Percentiles rank a stretch among this genome's conserved stretches.
These are phyloP conservation scores for Fallopia convolvulus DNA, from an alignment of 148 eudicot genomes.

Conservation along the genomic window DNA sequence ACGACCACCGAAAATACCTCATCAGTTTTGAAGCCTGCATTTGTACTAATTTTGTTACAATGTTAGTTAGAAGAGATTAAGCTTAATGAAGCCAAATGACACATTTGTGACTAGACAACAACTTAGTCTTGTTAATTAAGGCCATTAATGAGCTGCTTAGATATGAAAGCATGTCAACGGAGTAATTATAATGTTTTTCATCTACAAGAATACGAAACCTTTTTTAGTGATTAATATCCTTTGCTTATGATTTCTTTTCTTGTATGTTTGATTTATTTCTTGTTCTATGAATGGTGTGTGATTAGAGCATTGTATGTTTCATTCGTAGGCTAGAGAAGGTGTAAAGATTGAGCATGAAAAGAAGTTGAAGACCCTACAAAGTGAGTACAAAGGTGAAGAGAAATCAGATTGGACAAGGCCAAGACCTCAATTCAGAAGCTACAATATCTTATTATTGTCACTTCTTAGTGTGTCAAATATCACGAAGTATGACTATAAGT, in stretches of 20 bases:
- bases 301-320: not conserved
- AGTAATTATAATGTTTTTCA: not conserved
- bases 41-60: not conserved
- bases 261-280: not conserved
- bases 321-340: constrained; percentile 78
- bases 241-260: not conserved
- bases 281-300: not conserved
- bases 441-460: constrained; percentile 79
- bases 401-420: constrained; percentile 82
- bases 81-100: not conserved
- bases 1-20: too few relatives aligned
- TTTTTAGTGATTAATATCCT: not conserved
- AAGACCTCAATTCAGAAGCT: constrained; percentile 67
- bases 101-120: not conserved
- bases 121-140: not conserved
- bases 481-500: not conserved
- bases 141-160: not conserved
- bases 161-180: not conserved
- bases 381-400: constrained; percentile 76
- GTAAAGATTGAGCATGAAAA: constrained; percentile 89
- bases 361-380: constrained; percentile 73
- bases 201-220: not conserved
- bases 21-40: not conserved
- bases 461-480: constrained; percentile 63
- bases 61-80: not conserved